These are phyloP conservation scores for Volvariella surrecta DNA, from an alignment of 1,284 basidiomycete species.

Conservation along the genomic window DNA sequence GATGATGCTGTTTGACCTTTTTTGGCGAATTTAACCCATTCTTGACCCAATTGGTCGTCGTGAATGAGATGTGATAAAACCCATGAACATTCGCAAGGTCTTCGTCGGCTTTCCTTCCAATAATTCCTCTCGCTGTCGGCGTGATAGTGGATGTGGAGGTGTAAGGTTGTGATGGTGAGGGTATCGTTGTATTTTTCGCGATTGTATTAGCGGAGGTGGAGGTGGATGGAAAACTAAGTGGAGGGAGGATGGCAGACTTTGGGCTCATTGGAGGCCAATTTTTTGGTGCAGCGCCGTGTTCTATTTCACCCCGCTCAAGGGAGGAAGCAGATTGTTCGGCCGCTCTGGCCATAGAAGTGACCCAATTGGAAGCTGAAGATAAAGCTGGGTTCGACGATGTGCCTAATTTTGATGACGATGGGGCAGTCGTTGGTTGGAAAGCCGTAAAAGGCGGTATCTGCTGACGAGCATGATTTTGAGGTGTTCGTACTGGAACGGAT, in stretches of 20 bases:
- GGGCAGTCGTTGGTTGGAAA: too few relatives aligned
- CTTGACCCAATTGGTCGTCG: constrained; percentile 11
- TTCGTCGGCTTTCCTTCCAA: constrained; percentile 33
- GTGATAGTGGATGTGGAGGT: constrained; percentile 12
- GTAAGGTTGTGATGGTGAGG: constrained; percentile 10
- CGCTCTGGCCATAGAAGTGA: too few relatives aligned
- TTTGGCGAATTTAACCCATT: constrained; percentile 2
- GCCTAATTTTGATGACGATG: too few relatives aligned
- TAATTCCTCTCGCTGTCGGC: constrained; percentile 11
- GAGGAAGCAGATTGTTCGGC: too few relatives aligned
- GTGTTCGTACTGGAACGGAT: too few relatives aligned
- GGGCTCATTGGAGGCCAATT: constrained; percentile 3
- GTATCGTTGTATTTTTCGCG: constrained; percentile 1
- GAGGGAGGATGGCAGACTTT: constrained; percentile 1
- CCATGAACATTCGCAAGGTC: constrained; percentile 34
- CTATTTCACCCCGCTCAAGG: too few relatives aligned
- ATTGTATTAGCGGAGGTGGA: constrained; percentile 2
- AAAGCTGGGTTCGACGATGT: too few relatives aligned
- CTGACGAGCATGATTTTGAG: too few relatives aligned
- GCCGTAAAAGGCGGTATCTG: too few relatives aligned
- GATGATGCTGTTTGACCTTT: constrained; percentile 19
- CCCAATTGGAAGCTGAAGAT: too few relatives aligned
- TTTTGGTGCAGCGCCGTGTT: not conserved
- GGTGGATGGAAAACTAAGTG: constrained; percentile 3
- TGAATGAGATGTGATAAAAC: constrained; percentile 23